Evolutionary conservation across 1,284 basidiomycete genomes (phyloP).

Genomic region (Sporisorium graminicola): DNA sequence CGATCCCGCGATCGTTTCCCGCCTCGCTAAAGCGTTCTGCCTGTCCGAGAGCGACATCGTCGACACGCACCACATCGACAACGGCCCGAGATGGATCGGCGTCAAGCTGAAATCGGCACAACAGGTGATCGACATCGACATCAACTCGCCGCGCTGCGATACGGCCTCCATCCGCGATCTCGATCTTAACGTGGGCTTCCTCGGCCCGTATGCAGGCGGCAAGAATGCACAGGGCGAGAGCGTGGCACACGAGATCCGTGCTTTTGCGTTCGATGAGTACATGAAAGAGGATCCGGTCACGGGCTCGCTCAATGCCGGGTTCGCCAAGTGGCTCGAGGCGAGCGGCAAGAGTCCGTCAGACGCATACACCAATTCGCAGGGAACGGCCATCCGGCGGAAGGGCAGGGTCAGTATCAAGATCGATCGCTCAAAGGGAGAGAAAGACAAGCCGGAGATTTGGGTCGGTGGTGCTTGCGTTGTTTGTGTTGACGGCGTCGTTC

Average conservation of each 20-base stretch:
- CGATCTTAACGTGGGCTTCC: conserved; percentile 53
- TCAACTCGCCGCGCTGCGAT: conserved; percentile 17
- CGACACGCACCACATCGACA: conserved; percentile 53
- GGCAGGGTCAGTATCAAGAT: conserved; percentile 49
- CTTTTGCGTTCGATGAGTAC: conserved; percentile 40
- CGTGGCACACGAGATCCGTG: conserved; percentile 49
- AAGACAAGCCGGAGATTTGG: conserved; percentile 43
- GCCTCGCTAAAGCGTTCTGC: conserved; percentile 28
- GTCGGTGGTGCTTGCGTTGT: conserved; percentile 52
- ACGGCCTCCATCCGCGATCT: conserved; percentile 23
- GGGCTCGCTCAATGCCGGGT: conserved; percentile 60
- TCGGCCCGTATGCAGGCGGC: conserved; percentile 45
- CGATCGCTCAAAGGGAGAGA: conserved; percentile 8
- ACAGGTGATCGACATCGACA: conserved; percentile 47
- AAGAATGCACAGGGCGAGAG: conserved; percentile 26
- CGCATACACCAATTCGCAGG: conserved; percentile 49
- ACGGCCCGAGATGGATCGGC: conserved; percentile 61
- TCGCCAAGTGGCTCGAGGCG: conserved; percentile 53
- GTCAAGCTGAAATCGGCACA: conserved; percentile 44
- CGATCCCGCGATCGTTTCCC: conserved; percentile 23
- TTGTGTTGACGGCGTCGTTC: conserved; percentile 45
- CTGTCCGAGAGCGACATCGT: conserved; percentile 31
- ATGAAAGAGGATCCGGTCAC: conserved; percentile 62
- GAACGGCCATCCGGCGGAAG: conserved; percentile 42
- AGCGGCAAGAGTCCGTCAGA: conserved; percentile 30